A percentile compares a stretch with the other conserved stretches of the same genome.
Evolutionary conservation across 306 rosid species (phyloP).

Genomic region (Prunus dulcis): DNA sequence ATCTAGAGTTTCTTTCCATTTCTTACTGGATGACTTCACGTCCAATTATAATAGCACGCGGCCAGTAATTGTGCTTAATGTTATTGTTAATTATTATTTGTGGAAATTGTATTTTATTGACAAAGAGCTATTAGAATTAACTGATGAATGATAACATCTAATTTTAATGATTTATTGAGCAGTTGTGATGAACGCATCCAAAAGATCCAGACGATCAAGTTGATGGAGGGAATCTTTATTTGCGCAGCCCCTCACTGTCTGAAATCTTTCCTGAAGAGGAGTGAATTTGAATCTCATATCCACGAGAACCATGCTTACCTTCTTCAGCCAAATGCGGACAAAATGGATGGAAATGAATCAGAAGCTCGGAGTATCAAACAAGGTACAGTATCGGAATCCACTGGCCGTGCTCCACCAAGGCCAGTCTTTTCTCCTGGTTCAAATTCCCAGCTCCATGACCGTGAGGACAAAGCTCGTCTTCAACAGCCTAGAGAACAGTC

Average conservation of each 20-base stretch:
- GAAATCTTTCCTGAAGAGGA: slow-evolving; percentile 75
- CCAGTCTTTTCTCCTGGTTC: slow-evolving; percentile 76
- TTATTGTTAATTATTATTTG: not conserved
- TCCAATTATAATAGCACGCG: not conserved
- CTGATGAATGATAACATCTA: slow-evolving; percentile 15
- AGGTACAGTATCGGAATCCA: slow-evolving; percentile 68
- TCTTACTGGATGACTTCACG: not conserved
- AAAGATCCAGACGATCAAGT: slow-evolving; percentile 93
- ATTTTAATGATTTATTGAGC: slow-evolving; percentile 29
- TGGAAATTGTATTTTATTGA: not conserved
- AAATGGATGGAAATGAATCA: slow-evolving; percentile 81
- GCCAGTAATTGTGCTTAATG: not conserved
- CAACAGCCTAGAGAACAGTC: slow-evolving; percentile 73
- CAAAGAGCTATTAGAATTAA: not conserved
- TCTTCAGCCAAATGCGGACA: slow-evolving; percentile 69
- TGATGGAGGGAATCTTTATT: slow-evolving; percentile 97
- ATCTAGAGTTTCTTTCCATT: not conserved
- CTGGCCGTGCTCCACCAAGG: slow-evolving; percentile 66
- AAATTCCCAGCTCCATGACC: slow-evolving; percentile 71
- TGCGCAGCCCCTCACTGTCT: slow-evolving; percentile 99
- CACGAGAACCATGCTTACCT: slow-evolving; percentile 72
- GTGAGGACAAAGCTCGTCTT: slow-evolving; percentile 69
- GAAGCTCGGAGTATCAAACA: slow-evolving; percentile 80
- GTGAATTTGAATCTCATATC: slow-evolving; percentile 88
- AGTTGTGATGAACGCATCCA: slow-evolving; percentile 97